Percentiles rank a stretch among this genome's conserved stretches.
Conservation (phyloP, 2,329 filamentous ascomycete genomes). For the Xylaria sp. region DNA sequence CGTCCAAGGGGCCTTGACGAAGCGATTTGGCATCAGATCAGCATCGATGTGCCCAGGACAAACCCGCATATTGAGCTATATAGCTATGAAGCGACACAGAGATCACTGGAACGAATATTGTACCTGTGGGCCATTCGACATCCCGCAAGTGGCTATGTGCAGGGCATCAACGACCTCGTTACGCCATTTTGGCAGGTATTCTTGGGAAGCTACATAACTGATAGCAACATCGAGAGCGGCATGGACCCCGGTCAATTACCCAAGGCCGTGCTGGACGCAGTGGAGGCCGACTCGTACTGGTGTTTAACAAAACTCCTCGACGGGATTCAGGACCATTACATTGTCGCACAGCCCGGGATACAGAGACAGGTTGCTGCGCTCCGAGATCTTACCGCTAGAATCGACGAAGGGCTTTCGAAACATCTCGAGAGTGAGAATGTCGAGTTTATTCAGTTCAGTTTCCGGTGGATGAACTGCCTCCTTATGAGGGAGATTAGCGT, state of each 20-base stretch:
- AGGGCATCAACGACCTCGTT: conserved; percentile 98
- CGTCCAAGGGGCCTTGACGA: conserved; percentile 82
- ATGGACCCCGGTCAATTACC: conserved; percentile 98
- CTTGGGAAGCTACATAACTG: conserved; percentile 92
- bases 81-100: conserved; percentile 93
- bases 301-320: conserved; percentile 98
- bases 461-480: conserved; percentile 99
- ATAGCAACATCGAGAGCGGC: conserved; percentile 87
- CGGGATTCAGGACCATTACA: conserved; percentile 99
- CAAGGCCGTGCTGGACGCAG: conserved; percentile 88
- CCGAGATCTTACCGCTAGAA: conserved; percentile 88
- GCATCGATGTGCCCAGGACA: conserved; percentile 95
- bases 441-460: conserved; percentile 99
- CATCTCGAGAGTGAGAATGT: conserved; percentile 92
- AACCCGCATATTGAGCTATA: conserved; percentile 97
- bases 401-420: conserved; percentile 83
- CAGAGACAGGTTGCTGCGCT: conserved; percentile 91
- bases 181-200: conserved; percentile 99
- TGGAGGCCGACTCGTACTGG: conserved; percentile 98
- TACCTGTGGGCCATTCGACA: conserved; percentile 99
- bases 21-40: conserved; percentile 99
- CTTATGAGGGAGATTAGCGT: conserved; percentile 98
- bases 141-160: conserved; percentile 96
- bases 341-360: conserved; percentile 96
- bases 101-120: conserved; percentile 91